Evolutionary conservation across 768 basidiomycete species (phyloP).

Genomic region (Astraeus odoratus): DNA sequence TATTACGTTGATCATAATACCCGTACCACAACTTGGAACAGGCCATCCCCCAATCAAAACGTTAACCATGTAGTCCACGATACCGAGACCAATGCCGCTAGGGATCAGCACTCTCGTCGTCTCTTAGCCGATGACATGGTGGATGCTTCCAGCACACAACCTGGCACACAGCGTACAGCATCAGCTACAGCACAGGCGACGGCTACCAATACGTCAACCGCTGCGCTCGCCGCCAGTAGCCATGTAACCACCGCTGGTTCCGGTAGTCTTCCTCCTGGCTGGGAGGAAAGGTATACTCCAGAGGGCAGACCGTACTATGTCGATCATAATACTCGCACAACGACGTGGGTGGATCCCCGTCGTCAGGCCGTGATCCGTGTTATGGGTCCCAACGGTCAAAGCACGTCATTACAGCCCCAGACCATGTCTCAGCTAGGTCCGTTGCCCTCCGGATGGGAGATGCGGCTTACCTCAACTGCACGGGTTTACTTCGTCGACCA

Average conservation of each 20-base stretch:
- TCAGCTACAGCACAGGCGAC: constrained; percentile 26
- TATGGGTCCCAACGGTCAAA: constrained; percentile 90
- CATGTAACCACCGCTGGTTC: constrained; percentile 63
- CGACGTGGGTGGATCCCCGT: constrained; percentile 99
- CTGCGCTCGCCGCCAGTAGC: constrained; percentile 45
- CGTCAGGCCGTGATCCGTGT: constrained; percentile 95
- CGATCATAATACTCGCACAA: constrained; percentile 98
- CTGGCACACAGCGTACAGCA: constrained; percentile 36
- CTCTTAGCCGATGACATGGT: constrained; percentile 80
- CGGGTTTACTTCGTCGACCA: constrained; percentile 99
- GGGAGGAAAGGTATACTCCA: constrained; percentile 98
- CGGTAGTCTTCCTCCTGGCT: constrained; percentile 90
- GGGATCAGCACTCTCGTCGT: constrained; percentile 80
- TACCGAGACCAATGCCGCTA: constrained; percentile 76
- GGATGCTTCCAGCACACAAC: constrained; percentile 50
- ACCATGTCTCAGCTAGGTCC: constrained; percentile 96
- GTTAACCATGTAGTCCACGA: constrained; percentile 67
- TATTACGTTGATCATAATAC: constrained; percentile 99
- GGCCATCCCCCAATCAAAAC: constrained; percentile 73
- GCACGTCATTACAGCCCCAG: constrained; percentile 84
- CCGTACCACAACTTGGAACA: constrained; percentile 95
- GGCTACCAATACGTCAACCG: constrained; percentile 29
- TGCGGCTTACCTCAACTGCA: constrained; percentile 97
- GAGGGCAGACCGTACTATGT: constrained; percentile 99
- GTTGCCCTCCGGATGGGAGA: constrained; percentile 97